Evolutionary conservation across 2,329 filamentous ascomycete species (phyloP), one percentile per base, ranked within the genome.

Genomic region (Monilinia fructicola): DNA sequence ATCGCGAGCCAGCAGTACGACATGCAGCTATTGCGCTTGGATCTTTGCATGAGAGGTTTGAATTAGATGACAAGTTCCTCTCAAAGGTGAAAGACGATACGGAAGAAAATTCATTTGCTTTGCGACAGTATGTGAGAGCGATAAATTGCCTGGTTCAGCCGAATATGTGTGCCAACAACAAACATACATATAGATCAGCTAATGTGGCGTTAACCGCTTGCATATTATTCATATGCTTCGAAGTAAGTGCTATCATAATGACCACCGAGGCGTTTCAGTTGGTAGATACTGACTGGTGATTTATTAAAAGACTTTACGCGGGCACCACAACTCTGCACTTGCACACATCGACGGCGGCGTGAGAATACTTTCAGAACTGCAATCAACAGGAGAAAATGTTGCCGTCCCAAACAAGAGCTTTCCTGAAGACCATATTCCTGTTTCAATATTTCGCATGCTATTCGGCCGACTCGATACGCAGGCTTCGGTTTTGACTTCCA

Each of bases 1-100:
- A 89, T 69, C 79, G 80, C 2, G 69, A 72, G 58, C 67, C 66
- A 4, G 67, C 69, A 40, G 65, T 73, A 28, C 67, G 65, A 53
- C 67, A 72, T 68, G 71, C 70, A 42, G 42, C 68, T 35, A 54
- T 72, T 54, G 71, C 68, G 26, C 55, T 73, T 2, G 69, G 70
- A 3, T 61, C 71, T 44, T 48, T 71, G n/a, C 71, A 72, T 44
- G 67, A 72, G 62, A 42, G 21, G 16, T 70, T 69, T 35, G 68
- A 67, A 59, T 31, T 52, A 31, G 62, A 56, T 2, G 54, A 60
- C 21, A 26, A n/a, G 40, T 50, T 65, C 23, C 44, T 65, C 14
- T 46, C 23, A 4, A 58, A 16, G n/a, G 16, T 46, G n/a, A 26
- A 21, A 21, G 46, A 55, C 6, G 53, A 62, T n/a, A 55, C 56